These are phyloP conservation scores for Fusarium nurragi DNA, from an alignment of 2,329 filamentous ascomycete genomes.

Conservation along the genomic window DNA sequence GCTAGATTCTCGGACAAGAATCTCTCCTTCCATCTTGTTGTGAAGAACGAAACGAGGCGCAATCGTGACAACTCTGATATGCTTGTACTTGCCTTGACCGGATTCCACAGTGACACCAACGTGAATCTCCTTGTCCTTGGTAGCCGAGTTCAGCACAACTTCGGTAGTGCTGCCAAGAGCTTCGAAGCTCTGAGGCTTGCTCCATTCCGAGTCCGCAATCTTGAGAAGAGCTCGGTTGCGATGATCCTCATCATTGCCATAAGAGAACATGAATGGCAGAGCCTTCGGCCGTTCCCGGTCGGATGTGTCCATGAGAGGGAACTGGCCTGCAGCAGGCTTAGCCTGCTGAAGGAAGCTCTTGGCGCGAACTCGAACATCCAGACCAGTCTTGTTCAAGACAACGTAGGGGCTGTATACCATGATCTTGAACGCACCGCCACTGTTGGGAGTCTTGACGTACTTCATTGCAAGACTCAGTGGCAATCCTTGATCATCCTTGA, in stretches of 20 bases:
- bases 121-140: constrained; percentile 83
- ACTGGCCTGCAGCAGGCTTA: constrained; percentile 84
- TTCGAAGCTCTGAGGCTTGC: constrained; percentile 97
- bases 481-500: constrained; percentile 86
- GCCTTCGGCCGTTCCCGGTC: constrained; percentile 73
- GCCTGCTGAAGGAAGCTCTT: constrained; percentile 89
- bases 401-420: constrained; percentile 96
- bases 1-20: constrained; percentile 90
- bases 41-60: constrained; percentile 93
- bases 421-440: constrained; percentile 94
- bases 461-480: constrained; percentile 85
- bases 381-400: constrained; percentile 91
- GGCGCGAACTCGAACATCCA: constrained; percentile 86
- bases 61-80: constrained; percentile 94
- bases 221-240: constrained; percentile 90
- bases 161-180: constrained; percentile 94
- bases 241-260: constrained; percentile 79
- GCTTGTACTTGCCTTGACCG: constrained; percentile 96
- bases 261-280: constrained; percentile 96
- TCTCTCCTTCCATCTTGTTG: constrained; percentile 88
- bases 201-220: constrained; percentile 92
- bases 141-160: constrained; percentile 79
- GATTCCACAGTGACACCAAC: constrained; percentile 88
- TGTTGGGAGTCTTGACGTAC: constrained; percentile 89
- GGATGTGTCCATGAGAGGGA: constrained; percentile 61